Percentiles rank a stretch among this genome's conserved stretches.
phyloP scores from a whole-genome alignment of 768 basidiomycete species.

The Suillus hirtellus region DNA sequence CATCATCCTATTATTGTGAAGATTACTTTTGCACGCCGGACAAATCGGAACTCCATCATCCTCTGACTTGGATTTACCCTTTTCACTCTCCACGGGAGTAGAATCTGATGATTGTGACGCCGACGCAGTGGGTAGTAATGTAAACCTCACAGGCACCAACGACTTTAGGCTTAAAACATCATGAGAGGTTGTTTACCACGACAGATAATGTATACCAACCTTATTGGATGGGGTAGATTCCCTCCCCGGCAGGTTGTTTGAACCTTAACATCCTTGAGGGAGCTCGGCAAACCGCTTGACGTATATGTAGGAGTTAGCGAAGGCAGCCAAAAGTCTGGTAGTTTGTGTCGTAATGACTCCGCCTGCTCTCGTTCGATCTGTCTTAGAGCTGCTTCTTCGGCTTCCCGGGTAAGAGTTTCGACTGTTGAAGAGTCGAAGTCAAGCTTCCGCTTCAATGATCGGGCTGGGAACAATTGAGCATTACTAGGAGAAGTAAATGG shows the following conservation, averaged over 20 bases:
- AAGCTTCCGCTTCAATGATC: slow-evolving; percentile 82
- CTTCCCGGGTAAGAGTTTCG: slow-evolving; percentile 71
- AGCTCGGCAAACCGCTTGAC: slow-evolving; percentile 59
- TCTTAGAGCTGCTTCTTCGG: slow-evolving; percentile 84
- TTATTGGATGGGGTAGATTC: slow-evolving; percentile 72
- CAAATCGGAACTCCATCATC: slow-evolving; percentile 70
- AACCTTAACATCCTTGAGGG: slow-evolving; percentile 78
- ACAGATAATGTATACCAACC: slow-evolving; percentile 53
- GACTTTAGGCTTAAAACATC: slow-evolving; percentile 65
- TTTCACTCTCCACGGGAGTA: slow-evolving; percentile 36
- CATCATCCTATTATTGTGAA: slow-evolving; percentile 77
- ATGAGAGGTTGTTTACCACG: slow-evolving; percentile 6
- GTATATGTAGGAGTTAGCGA: slow-evolving; percentile 84
- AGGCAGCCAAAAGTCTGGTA: slow-evolving; percentile 98
- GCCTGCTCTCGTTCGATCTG: slow-evolving; percentile 85
- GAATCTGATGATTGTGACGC: slow-evolving; percentile 40
- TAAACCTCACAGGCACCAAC: slow-evolving; percentile 80
- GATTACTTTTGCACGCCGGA: slow-evolving; percentile 81
- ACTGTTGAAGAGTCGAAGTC: slow-evolving; percentile 75
- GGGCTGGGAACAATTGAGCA: slow-evolving; percentile 36
- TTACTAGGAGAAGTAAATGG: neutral
- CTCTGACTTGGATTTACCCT: slow-evolving; percentile 44
- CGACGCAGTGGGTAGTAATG: slow-evolving; percentile 45
- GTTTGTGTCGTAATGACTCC: slow-evolving; percentile 80
- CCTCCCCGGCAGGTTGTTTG: slow-evolving; percentile 89